Evolutionary conservation across 2,329 filamentous ascomycete species (phyloP), one percentile per base, ranked within the genome.

Genomic region (Pseudocercospora vitis): DNA sequence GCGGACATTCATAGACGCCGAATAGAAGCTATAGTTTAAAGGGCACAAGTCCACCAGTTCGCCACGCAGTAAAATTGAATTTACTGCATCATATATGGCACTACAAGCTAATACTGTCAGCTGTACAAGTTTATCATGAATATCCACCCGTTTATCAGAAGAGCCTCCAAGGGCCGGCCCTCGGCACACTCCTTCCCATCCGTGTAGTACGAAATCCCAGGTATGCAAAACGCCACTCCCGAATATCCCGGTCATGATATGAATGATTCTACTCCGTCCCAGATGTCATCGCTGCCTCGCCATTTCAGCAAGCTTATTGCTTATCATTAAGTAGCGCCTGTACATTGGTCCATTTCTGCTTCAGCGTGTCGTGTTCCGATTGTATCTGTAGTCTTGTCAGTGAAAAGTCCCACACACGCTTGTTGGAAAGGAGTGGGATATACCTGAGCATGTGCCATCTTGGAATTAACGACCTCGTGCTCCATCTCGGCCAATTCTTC

Each of bases 381-480:
- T 77, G 76, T 51, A 75, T 71, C 76, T 78, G 60, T 24, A 32
- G 11, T 12, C 29, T 16, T n/a, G 52, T 65, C 53, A 58, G 56
- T 40, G 35, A 26, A 16, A 5, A 14, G 3, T 44, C 16, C 11
- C 33, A 12, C 11, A 19, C 24, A 29, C 21, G 11, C 7, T 11
- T 29, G 6, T 29, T 11, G 26, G 18, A 8, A 14, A 23, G 28
- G 7, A 50, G 24, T 23, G 24, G 4, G 12, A 77, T 86, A 78
- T 80, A 96, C 92, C 85, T 96, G 90, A 50, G 94, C 94, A 76
- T 91, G 91, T 67, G 84, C 83, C 88, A 99, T 88, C 81, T 99
- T 99, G 1, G 91, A 94, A 69, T 87, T 84, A 59, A 99, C 92
- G 61, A 99, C 77, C 70, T 91, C 85, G 72, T 91, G 88, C 77